Conservation (phyloP, 768 basidiomycete genomes). For the Suillus subaureus region DNA sequence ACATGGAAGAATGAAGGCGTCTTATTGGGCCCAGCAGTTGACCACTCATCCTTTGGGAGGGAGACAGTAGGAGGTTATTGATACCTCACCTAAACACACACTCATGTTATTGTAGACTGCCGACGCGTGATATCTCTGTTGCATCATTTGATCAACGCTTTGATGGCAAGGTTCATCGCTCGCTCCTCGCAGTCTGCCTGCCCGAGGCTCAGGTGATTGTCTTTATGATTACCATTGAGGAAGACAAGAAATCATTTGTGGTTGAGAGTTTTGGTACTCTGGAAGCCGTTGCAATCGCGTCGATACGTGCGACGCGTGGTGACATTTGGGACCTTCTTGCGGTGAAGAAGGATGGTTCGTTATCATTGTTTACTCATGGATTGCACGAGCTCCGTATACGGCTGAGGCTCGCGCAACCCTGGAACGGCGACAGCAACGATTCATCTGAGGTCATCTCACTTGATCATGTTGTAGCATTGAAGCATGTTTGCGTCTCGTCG, state of each 20-base stretch:
- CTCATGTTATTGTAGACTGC: slow-evolving; percentile 12
- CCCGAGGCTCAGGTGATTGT: slow-evolving; percentile 49
- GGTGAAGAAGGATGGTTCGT: slow-evolving; percentile 54
- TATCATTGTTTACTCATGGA: slow-evolving; percentile 68
- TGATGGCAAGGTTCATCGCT: slow-evolving; percentile 54
- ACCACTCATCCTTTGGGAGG: slow-evolving; percentile 48
- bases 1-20: slow-evolving; percentile 67
- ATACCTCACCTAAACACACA: slow-evolving; percentile 1
- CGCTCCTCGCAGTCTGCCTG: slow-evolving; percentile 58
- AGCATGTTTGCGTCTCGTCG: slow-evolving; percentile 51
- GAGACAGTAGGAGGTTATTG: slow-evolving; percentile 48
- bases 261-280: slow-evolving; percentile 40
- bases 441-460: slow-evolving; percentile 16
- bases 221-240: slow-evolving; percentile 48
- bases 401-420: slow-evolving; percentile 23
- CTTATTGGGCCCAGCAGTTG: slow-evolving; percentile 74
- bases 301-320: slow-evolving; percentile 65
- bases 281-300: slow-evolving; percentile 52
- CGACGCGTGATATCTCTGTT: slow-evolving; percentile 43
- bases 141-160: slow-evolving; percentile 67
- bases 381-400: slow-evolving; percentile 43
- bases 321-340: slow-evolving; percentile 71
- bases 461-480: slow-evolving; percentile 44
- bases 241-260: slow-evolving; percentile 42
- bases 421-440: slow-evolving; percentile 5